Percentiles rank a stretch among this genome's conserved stretches.
Conservation (phyloP, 2,329 filamentous ascomycete species). For the Microcera coccophila region DNA sequence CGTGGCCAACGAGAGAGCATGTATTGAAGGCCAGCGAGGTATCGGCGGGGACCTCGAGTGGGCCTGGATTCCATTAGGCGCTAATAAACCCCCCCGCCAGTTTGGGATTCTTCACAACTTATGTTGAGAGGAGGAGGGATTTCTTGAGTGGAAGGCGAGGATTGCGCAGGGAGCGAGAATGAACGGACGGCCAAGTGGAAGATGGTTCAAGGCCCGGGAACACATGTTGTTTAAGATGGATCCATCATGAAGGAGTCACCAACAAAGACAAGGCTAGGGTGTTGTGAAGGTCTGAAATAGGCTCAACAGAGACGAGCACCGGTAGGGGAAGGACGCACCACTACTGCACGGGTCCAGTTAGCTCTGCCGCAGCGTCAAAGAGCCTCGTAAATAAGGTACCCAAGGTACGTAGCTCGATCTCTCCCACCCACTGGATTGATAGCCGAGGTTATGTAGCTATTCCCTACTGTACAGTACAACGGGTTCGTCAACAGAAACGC, state of each 20-base stretch:
- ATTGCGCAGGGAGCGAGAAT: too few species aligned
- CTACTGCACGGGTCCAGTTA: too few species aligned
- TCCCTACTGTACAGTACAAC: neutral
- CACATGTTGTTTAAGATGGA: too few species aligned
- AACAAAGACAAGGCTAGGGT: neutral
- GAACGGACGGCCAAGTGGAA: too few species aligned
- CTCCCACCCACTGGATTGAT: neutral
- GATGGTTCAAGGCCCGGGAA: too few species aligned
- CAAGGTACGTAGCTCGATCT: neutral
- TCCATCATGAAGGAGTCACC: neutral
- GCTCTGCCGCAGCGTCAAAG: too few species aligned
- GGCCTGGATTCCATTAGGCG: neutral
- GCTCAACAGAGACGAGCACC: too few species aligned
- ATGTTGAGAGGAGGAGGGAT: too few species aligned
- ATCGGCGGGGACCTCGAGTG: neutral
- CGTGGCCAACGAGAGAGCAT: neutral
- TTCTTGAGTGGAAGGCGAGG: too few species aligned
- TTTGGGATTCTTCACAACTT: too few species aligned
- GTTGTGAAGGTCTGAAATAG: too few species aligned
- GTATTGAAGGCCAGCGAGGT: neutral
- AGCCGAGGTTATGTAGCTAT: neutral
- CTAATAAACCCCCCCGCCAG: neutral
- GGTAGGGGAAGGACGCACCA: too few species aligned
- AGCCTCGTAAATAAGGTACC: neutral
- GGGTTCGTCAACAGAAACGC: neutral